Evolutionary conservation across 148 eudicot genomes (phyloP).

Genomic region (Camellia lanceoleosa): DNA sequence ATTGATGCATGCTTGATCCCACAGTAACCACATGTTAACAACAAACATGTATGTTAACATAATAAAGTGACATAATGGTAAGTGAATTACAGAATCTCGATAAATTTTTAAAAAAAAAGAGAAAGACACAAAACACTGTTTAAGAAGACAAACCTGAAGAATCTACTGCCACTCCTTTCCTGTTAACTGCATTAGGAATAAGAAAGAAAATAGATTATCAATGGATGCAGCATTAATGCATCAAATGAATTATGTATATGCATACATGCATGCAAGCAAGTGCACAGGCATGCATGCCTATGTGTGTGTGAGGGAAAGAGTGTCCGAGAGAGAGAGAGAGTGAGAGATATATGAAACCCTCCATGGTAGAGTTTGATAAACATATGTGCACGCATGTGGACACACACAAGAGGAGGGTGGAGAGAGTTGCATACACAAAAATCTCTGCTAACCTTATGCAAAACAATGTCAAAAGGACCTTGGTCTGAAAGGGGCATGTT

Average conservation of each 20-base stretch:
- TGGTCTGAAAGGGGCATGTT: conserved; percentile 79
- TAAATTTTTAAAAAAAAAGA: too few relatives aligned
- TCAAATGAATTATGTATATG: neutral
- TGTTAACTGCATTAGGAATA: conserved; percentile 53
- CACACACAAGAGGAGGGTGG: too few relatives aligned
- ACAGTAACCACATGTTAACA: neutral
- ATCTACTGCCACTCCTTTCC: conserved; percentile 79
- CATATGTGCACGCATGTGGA: too few relatives aligned
- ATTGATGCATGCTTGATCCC: conserved; percentile 11
- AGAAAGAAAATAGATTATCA: neutral
- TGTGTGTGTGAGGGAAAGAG: too few relatives aligned
- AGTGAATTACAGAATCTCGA: neutral
- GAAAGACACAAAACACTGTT: neutral
- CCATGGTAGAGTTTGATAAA: too few relatives aligned
- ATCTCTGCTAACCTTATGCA: conserved; percentile 69
- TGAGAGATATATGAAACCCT: too few relatives aligned
- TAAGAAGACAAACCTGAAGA: conserved; percentile 71
- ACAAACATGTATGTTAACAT: neutral
- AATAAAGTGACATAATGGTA: neutral
- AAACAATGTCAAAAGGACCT: conserved; percentile 91
- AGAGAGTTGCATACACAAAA: neutral
- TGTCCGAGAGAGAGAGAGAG: too few relatives aligned
- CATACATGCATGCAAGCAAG: neutral
- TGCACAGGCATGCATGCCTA: too few relatives aligned
- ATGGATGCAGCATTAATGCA: too few relatives aligned